Conservation (phyloP, 129 eudicot species). For the Glebionis coronaria region DNA sequence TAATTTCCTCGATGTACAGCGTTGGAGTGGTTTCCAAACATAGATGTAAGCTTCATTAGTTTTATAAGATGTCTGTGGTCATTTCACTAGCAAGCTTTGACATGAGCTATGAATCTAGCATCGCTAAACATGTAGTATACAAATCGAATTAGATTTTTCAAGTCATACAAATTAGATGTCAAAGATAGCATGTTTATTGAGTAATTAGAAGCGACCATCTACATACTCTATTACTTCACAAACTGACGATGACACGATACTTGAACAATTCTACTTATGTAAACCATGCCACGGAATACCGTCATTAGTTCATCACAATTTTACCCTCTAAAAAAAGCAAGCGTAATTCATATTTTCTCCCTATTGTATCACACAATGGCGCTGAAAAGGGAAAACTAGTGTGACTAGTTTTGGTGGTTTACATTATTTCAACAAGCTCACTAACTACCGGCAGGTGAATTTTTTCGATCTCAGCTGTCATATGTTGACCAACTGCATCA, state of each 20-base stretch:
- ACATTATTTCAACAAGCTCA: neutral
- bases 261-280: neutral
- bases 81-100: too few species aligned
- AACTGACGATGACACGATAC: conserved; percentile 1
- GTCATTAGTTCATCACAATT: neutral
- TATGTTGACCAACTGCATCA: neutral
- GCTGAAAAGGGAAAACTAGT: neutral
- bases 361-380: neutral
- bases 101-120: neutral
- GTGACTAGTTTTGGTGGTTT: neutral
- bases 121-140: neutral
- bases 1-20: too few species aligned
- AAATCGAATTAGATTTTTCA: neutral
- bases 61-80: too few species aligned
- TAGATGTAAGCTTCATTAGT: too few species aligned
- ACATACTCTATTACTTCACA: neutral
- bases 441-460: neutral
- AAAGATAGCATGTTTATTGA: neutral
- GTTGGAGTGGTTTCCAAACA: too few species aligned
- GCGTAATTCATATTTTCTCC: neutral
- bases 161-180: neutral
- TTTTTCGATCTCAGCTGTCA: neutral
- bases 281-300: neutral
- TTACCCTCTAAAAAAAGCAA: neutral
- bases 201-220: too few species aligned